phyloP scores from a whole-genome alignment of 139 green algal genomes.

The Penium margaritaceum region DNA sequence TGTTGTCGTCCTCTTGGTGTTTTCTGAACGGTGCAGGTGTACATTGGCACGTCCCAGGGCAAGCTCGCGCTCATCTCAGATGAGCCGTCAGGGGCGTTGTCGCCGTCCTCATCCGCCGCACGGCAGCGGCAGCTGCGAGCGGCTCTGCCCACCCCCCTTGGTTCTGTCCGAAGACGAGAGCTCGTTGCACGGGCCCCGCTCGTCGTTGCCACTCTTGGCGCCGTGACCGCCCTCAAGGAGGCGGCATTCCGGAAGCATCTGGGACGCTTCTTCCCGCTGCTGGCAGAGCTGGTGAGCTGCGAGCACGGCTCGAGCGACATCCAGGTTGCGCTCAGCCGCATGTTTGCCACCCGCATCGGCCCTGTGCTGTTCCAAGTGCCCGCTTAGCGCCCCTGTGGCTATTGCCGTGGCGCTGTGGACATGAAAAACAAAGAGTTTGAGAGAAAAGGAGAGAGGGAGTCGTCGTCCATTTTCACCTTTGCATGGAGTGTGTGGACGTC shows the following conservation, averaged over 20 bases:
- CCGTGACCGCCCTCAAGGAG: conserved; percentile 54
- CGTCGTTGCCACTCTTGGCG: conserved; percentile 58
- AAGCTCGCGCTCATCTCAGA: conserved; percentile 2
- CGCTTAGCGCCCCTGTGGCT: no score
- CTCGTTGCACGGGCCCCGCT: conserved; percentile 36
- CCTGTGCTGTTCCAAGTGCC: conserved; percentile 19
- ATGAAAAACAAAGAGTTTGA: no score
- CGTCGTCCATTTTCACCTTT: no score
- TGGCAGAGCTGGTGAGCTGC: conserved; percentile 72
- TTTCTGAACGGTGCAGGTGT: neutral
- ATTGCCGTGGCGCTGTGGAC: no score
- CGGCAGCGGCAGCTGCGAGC: no score
- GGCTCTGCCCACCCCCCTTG: conserved; percentile 33
- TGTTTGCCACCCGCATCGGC: conserved; percentile 59
- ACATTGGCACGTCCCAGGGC: conserved; percentile 16
- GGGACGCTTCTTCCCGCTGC: conserved; percentile 73
- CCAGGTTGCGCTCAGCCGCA: conserved; percentile 65
- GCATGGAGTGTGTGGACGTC: no score
- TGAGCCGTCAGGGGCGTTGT: neutral
- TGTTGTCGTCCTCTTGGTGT: neutral
- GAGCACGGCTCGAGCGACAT: conserved; percentile 78
- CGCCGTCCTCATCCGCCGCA: no score
- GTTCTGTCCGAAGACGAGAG: conserved; percentile 20
- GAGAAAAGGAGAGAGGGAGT: no score
- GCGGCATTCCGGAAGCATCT: conserved; percentile 65